phyloP scores from a whole-genome alignment of 2,329 filamentous ascomycete genomes.

The Phoma sp. region DNA sequence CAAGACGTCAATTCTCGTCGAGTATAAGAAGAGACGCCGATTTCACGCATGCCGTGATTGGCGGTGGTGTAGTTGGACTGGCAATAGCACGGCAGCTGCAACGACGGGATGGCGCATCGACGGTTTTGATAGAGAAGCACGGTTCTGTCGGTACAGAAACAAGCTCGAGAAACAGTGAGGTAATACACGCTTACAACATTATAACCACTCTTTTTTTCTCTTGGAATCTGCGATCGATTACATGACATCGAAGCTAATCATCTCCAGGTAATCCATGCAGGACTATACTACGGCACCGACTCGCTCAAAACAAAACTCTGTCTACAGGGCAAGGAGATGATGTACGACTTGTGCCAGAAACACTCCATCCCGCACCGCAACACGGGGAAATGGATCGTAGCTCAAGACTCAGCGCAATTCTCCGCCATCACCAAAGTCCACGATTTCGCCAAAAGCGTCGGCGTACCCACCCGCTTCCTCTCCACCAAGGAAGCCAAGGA shows the following conservation, averaged over 20 bases:
- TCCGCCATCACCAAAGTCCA: conserved; percentile 65
- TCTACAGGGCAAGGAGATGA: conserved; percentile 73
- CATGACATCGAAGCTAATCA: not conserved
- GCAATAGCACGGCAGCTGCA: conserved; percentile 78
- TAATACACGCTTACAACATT: conserved; percentile 29
- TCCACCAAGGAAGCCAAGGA: conserved; percentile 63
- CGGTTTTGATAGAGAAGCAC: conserved; percentile 83
- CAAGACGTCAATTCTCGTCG: conserved; percentile 31
- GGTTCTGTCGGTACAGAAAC: conserved; percentile 79
- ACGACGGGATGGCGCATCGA: conserved; percentile 63
- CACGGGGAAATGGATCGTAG: conserved; percentile 93
- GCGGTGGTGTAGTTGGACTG: conserved; percentile 77
- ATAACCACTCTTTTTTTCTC: not conserved
- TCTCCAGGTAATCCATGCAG: conserved; percentile 83
- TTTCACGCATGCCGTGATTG: conserved; percentile 71
- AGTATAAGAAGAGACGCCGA: conserved; percentile 54
- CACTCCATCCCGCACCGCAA: conserved; percentile 73
- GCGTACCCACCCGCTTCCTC: conserved; percentile 76
- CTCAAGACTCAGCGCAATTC: conserved; percentile 75
- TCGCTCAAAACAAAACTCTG: conserved; percentile 86
- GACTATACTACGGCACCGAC: conserved; percentile 81
- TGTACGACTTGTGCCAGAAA: conserved; percentile 78
- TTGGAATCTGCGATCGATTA: not conserved
- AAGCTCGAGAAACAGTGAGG: conserved; percentile 87
- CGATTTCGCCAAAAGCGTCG: conserved; percentile 59